phyloP scores from a whole-genome alignment of 495 filamentous ascomycete genomes.

The Opeltia flavorubescens region DNA sequence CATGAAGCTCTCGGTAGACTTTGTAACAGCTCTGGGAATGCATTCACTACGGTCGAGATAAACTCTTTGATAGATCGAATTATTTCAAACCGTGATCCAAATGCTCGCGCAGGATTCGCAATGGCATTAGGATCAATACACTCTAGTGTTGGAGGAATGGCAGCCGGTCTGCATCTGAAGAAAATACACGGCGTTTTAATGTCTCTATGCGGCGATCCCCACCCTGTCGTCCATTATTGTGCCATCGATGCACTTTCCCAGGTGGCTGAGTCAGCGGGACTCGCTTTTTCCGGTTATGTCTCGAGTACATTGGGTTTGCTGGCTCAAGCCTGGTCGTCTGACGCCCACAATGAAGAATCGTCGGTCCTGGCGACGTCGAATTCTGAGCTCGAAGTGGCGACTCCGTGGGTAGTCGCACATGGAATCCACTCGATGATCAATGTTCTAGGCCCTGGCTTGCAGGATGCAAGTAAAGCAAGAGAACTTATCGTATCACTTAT shows the following conservation, averaged over 20 bases:
- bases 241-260: conserved; percentile 76
- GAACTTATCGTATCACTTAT: conserved; percentile 83
- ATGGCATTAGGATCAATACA: conserved; percentile 89
- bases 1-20: conserved; percentile 81
- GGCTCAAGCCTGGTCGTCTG: conserved; percentile 77
- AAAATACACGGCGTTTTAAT: conserved; percentile 89
- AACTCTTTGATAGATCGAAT: conserved; percentile 90
- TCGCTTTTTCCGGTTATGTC: conserved; percentile 83
- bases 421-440: conserved; percentile 94
- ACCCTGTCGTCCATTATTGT: conserved; percentile 92
- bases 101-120: conserved; percentile 83
- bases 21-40: conserved; percentile 76
- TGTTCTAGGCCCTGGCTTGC: conserved; percentile 86
- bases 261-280: conserved; percentile 82
- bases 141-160: conserved; percentile 92
- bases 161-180: conserved; percentile 91
- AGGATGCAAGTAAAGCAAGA: conserved; percentile 81
- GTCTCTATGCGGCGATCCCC: conserved; percentile 92
- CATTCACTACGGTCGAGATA: conserved; percentile 77
- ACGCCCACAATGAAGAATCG: conserved; percentile 83
- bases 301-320: conserved; percentile 84
- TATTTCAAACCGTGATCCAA: conserved; percentile 82
- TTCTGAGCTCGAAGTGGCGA: conserved; percentile 67
- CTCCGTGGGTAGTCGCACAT: conserved; percentile 66
- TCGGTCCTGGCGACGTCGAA: conserved; percentile 69